Conservation (phyloP, 441 rosid species). For the Populus hybrid region DNA sequence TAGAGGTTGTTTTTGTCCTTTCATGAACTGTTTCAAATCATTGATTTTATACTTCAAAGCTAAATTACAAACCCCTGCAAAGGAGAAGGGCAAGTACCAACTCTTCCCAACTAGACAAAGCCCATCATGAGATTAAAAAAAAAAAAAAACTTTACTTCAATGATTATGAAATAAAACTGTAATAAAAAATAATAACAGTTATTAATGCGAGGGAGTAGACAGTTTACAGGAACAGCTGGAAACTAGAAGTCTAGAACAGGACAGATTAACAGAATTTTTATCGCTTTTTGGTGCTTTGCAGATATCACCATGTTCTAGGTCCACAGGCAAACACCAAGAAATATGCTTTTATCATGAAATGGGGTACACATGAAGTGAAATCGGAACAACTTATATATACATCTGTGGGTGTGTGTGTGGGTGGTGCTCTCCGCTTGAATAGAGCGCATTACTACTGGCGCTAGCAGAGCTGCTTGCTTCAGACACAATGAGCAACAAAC, state of each 20-base stretch:
- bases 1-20: constrained; percentile 19
- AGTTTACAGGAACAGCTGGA: constrained; percentile 27
- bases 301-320: constrained; percentile 21
- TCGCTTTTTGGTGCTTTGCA: constrained; percentile 26
- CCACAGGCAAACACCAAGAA: constrained; percentile 16
- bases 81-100: constrained; percentile 2
- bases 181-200: neutral
- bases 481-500: constrained; percentile 8
- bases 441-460: neutral
- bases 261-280: constrained; percentile 28
- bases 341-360: constrained; percentile 8
- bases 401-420: no score
- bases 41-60: constrained; percentile 29
- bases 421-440: neutral
- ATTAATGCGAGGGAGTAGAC: neutral
- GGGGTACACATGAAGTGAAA: constrained; percentile 23
- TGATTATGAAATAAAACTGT: neutral
- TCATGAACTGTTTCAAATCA: constrained; percentile 18
- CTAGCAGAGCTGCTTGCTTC: neutral
- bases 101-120: constrained; percentile 11
- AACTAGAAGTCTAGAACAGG: constrained; percentile 9
- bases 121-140: neutral
- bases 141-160: neutral
- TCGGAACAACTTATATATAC: neutral
- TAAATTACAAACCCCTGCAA: constrained; percentile 15